phyloP scores from a whole-genome alignment of 2,329 filamentous ascomycete genomes.

The Aspergillus niger region DNA sequence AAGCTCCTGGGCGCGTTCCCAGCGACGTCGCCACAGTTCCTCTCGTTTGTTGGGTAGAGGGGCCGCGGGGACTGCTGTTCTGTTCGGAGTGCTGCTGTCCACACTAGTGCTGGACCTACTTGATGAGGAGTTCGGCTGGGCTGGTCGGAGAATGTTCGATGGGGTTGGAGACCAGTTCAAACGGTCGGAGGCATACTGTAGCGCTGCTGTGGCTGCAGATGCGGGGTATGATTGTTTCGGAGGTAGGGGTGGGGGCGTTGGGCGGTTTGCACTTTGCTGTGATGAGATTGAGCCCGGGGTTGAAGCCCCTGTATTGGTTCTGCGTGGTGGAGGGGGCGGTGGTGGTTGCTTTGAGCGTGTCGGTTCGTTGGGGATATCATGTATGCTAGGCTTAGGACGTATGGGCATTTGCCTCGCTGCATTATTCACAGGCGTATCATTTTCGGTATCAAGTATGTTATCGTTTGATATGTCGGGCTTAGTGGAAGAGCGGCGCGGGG shows the following conservation, averaged over 20 bases:
- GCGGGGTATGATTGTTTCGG: slow-evolving; percentile 30
- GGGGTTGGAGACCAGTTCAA: slow-evolving; percentile 27
- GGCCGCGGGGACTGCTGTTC: slow-evolving; percentile 24
- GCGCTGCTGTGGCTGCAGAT: slow-evolving; percentile 25
- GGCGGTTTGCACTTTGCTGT: slow-evolving; percentile 18
- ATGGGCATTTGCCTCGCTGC: slow-evolving; percentile 11
- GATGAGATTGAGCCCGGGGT: slow-evolving; percentile 15
- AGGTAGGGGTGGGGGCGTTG: slow-evolving; percentile 1
- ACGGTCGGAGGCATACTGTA: slow-evolving; percentile 35
- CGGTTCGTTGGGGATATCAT: slow-evolving; percentile 1
- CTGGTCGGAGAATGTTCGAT: slow-evolving; percentile 21
- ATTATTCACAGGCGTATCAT: slow-evolving; percentile 8
- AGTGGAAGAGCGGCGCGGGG: slow-evolving; percentile 35
- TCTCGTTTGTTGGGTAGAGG: slow-evolving; percentile 50
- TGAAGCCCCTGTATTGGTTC: slow-evolving; percentile 32
- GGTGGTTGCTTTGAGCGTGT: slow-evolving; percentile 31
- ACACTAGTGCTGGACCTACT: slow-evolving; percentile 20
- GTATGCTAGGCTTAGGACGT: neutral
- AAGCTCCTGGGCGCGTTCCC: slow-evolving; percentile 48
- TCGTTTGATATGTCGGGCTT: slow-evolving; percentile 13
- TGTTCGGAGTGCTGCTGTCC: slow-evolving; percentile 13
- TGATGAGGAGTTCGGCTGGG: slow-evolving; percentile 27
- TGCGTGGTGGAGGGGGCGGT: slow-evolving; percentile 35
- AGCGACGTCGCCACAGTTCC: slow-evolving; percentile 52
- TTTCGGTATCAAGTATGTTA: neutral